Base-by-base conservation (phyloP, 495 filamentous ascomycete species). In the Penicillium angulare region DNA sequence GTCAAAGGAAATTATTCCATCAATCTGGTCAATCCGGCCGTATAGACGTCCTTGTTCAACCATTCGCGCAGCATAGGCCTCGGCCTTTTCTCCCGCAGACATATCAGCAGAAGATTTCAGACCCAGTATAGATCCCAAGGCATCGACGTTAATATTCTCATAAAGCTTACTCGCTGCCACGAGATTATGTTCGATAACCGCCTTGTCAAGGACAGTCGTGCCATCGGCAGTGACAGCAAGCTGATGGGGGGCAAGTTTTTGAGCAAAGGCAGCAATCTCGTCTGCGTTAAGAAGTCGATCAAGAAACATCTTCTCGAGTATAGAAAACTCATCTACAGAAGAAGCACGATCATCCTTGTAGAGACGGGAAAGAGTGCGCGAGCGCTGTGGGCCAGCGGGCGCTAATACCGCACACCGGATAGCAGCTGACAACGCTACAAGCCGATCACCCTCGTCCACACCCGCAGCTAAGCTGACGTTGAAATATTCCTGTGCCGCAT, bases 271-370 rank as follows among this genome's bases (percentile, higher is more conserved):
- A 10, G 81, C 79, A 15, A 97, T 90, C 68, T 98, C 93, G 16
- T 80, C 82, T 3, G 86, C 80, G 7, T 78, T 80, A 12, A 98
- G 76, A 3, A 98, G 75, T 5, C 93, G 83, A 68, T 97, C 90
- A 22, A 98, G 79, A 65, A 95, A 95, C 83, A 98, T 97, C 73
- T 97, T 97, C 76, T 97, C 95, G 17, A 98, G 75, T 45, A 98
- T 97, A 34, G 80, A 77, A 60, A 87, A 92, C 65, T 97, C 89
- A 6, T 86, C 83, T 3, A 92, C 79, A 38, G 83, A 79, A 2
- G 79, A 71, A 0, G 89, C 80, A 16, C 93, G 83, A 39, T 97
- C 95, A 62, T 98, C 93, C 67, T 96, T 97, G 78, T 96, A 97
- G 6, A 98, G 74, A 47, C 85, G 85, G 3, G 84, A 88, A 7